Conservation (phyloP, 306 rosid genomes). For the Lathyrus aphaca region DNA sequence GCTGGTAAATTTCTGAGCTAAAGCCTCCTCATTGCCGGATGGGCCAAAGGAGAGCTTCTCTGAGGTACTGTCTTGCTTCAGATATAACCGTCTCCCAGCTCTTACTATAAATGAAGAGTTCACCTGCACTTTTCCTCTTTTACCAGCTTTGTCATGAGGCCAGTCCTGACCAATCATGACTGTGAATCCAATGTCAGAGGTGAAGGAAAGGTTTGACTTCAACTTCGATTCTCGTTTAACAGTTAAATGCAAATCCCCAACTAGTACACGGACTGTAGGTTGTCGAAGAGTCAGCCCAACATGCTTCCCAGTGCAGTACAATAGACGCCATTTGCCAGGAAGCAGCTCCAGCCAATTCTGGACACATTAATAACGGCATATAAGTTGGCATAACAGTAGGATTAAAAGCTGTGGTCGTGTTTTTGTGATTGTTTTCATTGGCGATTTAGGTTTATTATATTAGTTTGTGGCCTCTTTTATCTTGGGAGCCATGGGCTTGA, state of each 20-base stretch:
- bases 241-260: slow-evolving; percentile 71
- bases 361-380: slow-evolving; percentile 23
- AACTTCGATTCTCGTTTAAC: slow-evolving; percentile 58
- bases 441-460: not conserved
- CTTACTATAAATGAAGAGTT: slow-evolving; percentile 59
- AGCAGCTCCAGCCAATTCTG: slow-evolving; percentile 89
- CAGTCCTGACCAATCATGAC: slow-evolving; percentile 79
- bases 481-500: not conserved
- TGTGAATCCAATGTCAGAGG: slow-evolving; percentile 70
- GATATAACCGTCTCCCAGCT: slow-evolving; percentile 75
- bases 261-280: slow-evolving; percentile 77
- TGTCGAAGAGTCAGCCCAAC: slow-evolving; percentile 86
- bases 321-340: slow-evolving; percentile 95
- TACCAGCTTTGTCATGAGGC: slow-evolving; percentile 88
- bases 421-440: slow-evolving; percentile 1
- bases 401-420: not conserved
- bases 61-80: slow-evolving; percentile 58
- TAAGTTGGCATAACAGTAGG: slow-evolving; percentile 2
- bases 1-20: slow-evolving; percentile 66
- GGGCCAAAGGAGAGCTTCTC: slow-evolving; percentile 52
- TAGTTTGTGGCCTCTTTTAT: not conserved
- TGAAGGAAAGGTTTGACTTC: slow-evolving; percentile 59
- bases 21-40: slow-evolving; percentile 50
- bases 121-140: slow-evolving; percentile 68
- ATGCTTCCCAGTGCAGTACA: slow-evolving; percentile 94